Base-by-base conservation (phyloP, 805 yeast genomes). In the Blastobotrys americana region DNA sequence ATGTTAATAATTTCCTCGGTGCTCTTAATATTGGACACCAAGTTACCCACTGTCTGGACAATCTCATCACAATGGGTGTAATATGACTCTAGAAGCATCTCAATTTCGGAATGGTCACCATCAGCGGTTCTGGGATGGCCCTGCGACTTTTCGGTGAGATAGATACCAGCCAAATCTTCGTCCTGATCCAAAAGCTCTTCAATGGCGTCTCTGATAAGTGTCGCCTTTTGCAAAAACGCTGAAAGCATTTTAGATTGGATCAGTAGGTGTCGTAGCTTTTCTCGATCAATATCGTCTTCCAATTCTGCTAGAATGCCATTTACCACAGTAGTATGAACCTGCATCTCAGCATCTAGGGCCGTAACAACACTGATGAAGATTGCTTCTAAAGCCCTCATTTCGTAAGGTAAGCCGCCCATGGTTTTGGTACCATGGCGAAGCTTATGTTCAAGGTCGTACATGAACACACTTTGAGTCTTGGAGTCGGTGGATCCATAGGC, bases 1-100 rank as follows among this genome's bases (percentile, higher is more conserved):
- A 93, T 89, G 57, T 88, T 88, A 48, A 89, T 88, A 56, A 93
- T 88, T 61, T 93, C 98, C 61, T 93, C 97, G 0, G 97, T 89
- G 17, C 95, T 85, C 51, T 78, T 77, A 44, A 93, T 90, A 60
- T 90, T 89, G n/a, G 84, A 75, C 25, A 79, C 74, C 31, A 85
- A 67, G 52, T 77, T 84, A 50, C 82, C 93, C 17, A 82, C 83
- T 2, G 84, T 84, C 61, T 93, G 97, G 2, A 90, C 97, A 50
- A 93, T 84, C 56, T 94, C 97, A 66, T 90, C 97, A 47, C 85
- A 77, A 44, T 90, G 94, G 42, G 82, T 82, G 55, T 85, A 87
- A 67, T 93, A 93, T 1, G 95, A 82, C 58, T 93, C 99, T 19
- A 93, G 64, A 42, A 93, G 70, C 70, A 93, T 73, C 59, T 93